Evolutionary conservation across 176 grass and related monocot species (phyloP).

Genomic region (Cenchrus purpureus): DNA sequence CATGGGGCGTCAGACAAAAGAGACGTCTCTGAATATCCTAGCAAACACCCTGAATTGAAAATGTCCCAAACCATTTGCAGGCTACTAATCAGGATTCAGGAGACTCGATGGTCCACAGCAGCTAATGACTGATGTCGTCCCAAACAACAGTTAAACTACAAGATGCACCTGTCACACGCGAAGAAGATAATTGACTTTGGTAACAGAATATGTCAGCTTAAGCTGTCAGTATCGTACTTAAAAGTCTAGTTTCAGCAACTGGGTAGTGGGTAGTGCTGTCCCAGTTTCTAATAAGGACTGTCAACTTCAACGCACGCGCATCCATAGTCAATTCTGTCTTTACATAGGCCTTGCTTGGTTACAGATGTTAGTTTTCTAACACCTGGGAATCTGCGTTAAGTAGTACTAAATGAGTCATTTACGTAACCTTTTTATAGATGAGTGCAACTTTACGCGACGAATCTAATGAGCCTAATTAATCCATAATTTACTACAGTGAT

Average conservation of each 20-base stretch:
- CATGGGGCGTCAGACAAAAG: not conserved
- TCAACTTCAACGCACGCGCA: conserved; percentile 18
- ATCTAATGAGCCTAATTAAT: no score
- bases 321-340: conserved; percentile 4
- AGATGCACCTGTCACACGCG: not conserved
- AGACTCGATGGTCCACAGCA: not conserved
- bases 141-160: conserved; percentile 7
- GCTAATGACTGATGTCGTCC: not conserved
- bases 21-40: conserved; percentile 19
- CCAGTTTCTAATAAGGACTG: not conserved
- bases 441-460: no score
- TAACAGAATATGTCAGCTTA: conserved; percentile 9
- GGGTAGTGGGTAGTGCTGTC: not conserved
- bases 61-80: not conserved
- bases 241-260: not conserved
- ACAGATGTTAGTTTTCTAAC: no score
- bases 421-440: no score
- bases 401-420: no score
- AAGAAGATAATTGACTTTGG: not conserved
- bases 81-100: not conserved
- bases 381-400: no score
- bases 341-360: no score
- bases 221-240: not conserved
- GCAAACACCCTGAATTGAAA: not conserved
- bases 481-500: no score